Percentiles rank a stretch among this genome's conserved stretches.
phyloP scores from a whole-genome alignment of 1,284 basidiomycete genomes.

The Abortiporus biennis region DNA sequence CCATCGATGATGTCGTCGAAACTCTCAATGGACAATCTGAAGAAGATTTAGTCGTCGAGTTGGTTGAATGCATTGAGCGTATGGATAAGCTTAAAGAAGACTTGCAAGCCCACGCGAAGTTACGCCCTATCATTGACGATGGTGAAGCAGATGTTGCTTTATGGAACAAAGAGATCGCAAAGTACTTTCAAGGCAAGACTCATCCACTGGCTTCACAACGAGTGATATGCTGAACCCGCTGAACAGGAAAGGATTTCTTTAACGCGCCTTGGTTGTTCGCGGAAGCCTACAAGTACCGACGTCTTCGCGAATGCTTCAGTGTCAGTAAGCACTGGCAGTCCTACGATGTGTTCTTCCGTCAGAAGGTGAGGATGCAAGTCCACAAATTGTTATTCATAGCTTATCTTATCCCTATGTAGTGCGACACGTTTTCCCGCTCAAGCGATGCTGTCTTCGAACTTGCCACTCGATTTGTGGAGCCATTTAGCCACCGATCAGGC shows the following conservation, averaged over 20 bases:
- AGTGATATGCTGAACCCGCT: not conserved
- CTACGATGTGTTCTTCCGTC: slow-evolving; percentile 89
- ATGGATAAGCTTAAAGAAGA: slow-evolving; percentile 83
- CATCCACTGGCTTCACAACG: not conserved
- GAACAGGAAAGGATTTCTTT: slow-evolving; percentile 88
- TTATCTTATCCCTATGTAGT: slow-evolving; percentile 36
- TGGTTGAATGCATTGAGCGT: slow-evolving; percentile 82
- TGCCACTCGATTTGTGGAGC: slow-evolving; percentile 88
- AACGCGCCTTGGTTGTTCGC: slow-evolving; percentile 95
- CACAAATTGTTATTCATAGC: not conserved
- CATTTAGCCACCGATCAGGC: slow-evolving; percentile 60
- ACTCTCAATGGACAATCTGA: slow-evolving; percentile 86
- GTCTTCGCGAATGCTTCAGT: slow-evolving; percentile 94
- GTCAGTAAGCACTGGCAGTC: slow-evolving; percentile 88
- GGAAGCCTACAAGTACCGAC: slow-evolving; percentile 97
- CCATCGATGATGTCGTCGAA: slow-evolving; percentile 87
- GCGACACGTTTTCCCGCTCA: slow-evolving; percentile 95
- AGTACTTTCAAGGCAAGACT: slow-evolving; percentile 79
- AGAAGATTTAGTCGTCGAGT: slow-evolving; percentile 85
- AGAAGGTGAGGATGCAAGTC: slow-evolving; percentile 52
- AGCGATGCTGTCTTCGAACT: slow-evolving; percentile 92
- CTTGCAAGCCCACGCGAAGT: slow-evolving; percentile 73
- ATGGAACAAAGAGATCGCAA: slow-evolving; percentile 96
- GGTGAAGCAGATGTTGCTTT: slow-evolving; percentile 90
- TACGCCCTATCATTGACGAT: slow-evolving; percentile 87